phyloP scores from a whole-genome alignment of 2,329 filamentous ascomycete species.

The Paracamarosporium sp. region DNA sequence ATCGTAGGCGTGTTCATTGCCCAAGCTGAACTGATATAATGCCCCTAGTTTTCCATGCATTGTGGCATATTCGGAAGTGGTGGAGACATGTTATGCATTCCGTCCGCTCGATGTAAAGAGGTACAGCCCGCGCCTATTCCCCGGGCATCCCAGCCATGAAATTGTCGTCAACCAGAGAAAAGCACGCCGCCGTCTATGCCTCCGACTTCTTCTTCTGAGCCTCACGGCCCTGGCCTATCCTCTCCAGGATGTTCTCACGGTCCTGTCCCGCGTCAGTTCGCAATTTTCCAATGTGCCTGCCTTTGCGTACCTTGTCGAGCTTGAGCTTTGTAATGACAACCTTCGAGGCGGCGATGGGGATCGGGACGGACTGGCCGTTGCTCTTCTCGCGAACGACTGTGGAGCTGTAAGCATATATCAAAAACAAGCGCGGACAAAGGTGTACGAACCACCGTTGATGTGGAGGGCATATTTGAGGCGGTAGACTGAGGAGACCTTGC shows the following conservation, averaged over 20 bases:
- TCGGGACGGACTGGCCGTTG: constrained; percentile 92
- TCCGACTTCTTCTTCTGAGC: constrained; percentile 71
- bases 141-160: constrained; percentile 44
- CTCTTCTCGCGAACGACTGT: constrained; percentile 91
- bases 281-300: neutral
- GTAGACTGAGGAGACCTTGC: constrained; percentile 94
- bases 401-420: constrained; percentile 25
- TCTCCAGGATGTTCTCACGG: constrained; percentile 85
- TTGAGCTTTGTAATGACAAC: constrained; percentile 99
- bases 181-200: constrained; percentile 52
- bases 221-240: constrained; percentile 82
- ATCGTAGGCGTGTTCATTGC: constrained; percentile 43
- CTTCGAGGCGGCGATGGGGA: constrained; percentile 95
- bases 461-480: constrained; percentile 88
- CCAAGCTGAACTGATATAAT: constrained; percentile 47
- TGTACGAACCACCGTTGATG: constrained; percentile 75
- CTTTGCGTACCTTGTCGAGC: constrained; percentile 73
- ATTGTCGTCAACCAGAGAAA: constrained; percentile 46
- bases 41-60: constrained; percentile 46
- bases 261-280: constrained; percentile 54
- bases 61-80: constrained; percentile 40
- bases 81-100: constrained; percentile 48
- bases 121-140: constrained; percentile 40
- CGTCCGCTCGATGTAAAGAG: constrained; percentile 44
- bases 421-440: constrained; percentile 3